These are phyloP conservation scores for Cicer judaicum DNA, from an alignment of 306 rosid species.

Conservation along the genomic window DNA sequence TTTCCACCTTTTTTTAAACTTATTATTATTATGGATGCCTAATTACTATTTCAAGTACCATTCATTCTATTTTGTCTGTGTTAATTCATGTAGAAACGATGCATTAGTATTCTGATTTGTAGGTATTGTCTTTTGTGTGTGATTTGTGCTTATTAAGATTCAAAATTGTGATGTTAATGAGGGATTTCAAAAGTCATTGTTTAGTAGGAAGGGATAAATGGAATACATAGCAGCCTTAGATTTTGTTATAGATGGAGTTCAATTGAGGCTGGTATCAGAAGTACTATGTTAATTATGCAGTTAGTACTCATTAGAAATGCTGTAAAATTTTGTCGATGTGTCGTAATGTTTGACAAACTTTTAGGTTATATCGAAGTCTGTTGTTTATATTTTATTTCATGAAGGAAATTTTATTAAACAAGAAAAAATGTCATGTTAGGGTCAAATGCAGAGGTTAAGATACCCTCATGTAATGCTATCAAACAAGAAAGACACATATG, in stretches of 20 bases:
- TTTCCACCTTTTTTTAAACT: background rate
- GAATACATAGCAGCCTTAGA: background rate
- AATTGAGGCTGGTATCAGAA: background rate
- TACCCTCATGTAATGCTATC: background rate
- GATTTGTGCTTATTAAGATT: background rate
- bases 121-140: background rate
- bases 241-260: conserved; percentile 22
- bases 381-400: background rate
- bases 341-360: background rate
- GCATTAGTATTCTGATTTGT: conserved; percentile 2
- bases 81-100: background rate
- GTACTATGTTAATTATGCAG: background rate
- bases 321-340: background rate
- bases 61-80: background rate
- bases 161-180: background rate
- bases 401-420: background rate
- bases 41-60: background rate
- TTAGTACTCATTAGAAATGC: background rate
- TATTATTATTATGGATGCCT: background rate
- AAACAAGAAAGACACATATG: conserved; percentile 1
- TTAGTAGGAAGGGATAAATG: background rate
- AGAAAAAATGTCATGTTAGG: background rate
- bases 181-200: conserved; percentile 15
- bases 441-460: conserved; percentile 1
- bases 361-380: conserved; percentile 11